phyloP scores from a whole-genome alignment of 257 asterid species.

The Rauvolfia tetraphylla region DNA sequence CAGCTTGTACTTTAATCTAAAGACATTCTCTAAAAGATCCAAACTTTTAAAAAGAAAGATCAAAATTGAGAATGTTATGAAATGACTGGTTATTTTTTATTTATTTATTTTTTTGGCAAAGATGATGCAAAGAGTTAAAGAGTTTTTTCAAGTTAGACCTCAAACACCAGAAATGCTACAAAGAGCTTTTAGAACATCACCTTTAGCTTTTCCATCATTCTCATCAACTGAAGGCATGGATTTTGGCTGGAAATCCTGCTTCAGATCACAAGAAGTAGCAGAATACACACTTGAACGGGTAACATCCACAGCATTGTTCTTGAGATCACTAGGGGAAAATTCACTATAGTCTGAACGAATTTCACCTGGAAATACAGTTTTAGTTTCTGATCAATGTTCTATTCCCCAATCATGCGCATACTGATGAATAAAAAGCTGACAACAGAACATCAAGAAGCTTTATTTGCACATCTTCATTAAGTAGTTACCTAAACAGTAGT shows the following conservation, averaged over 20 bases:
- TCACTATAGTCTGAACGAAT: neutral
- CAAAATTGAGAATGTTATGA: neutral
- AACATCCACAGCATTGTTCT: conserved; percentile 21
- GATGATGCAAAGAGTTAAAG: neutral
- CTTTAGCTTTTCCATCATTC: conserved; percentile 32
- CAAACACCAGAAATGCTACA: neutral
- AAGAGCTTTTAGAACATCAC: conserved; percentile 23
- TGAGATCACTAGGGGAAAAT: conserved; percentile 25
- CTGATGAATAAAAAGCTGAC: neutral
- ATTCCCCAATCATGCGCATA: neutral
- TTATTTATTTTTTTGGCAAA: neutral
- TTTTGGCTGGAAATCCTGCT: conserved; percentile 22
- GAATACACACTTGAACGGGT: conserved; percentile 17
- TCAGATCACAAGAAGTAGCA: conserved; percentile 21
- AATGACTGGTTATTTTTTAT: neutral
- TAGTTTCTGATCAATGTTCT: neutral
- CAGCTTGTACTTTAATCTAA: neutral
- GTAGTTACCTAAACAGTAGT: neutral
- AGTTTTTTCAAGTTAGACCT: neutral
- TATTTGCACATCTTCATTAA: neutral
- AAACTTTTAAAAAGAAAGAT: neutral
- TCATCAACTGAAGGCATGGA: conserved; percentile 12
- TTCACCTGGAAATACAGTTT: conserved; percentile 11
- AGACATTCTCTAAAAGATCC: neutral
- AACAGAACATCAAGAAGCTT: neutral